A percentile compares a stretch with the other conserved stretches of the same genome.
phyloP scores from a whole-genome alignment of 2,329 filamentous ascomycete species.

The Alternaria postmessia region DNA sequence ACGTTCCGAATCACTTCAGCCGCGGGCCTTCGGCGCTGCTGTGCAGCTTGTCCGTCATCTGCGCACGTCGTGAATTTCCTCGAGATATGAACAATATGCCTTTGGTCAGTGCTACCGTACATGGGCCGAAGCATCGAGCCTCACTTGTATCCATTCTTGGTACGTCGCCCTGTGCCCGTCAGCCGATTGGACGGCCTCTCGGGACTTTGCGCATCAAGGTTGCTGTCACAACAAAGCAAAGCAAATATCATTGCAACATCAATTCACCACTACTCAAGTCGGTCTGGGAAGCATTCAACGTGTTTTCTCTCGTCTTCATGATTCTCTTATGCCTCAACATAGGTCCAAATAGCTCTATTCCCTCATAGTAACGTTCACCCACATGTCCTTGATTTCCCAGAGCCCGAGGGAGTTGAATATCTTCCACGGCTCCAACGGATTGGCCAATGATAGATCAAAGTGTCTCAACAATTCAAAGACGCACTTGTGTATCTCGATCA shows the following conservation, averaged over 20 bases:
- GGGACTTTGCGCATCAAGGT: not conserved
- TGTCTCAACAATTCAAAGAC: conserved; percentile 52
- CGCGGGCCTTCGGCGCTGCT: conserved; percentile 3
- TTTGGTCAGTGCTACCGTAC: conserved; percentile 3
- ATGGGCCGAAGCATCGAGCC: not conserved
- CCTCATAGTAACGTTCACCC: conserved; percentile 40
- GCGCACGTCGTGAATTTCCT: not conserved
- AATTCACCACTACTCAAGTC: not conserved
- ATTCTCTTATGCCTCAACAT: too few species aligned
- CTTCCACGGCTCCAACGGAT: conserved; percentile 43
- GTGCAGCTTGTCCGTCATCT: not conserved
- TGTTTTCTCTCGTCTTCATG: not conserved
- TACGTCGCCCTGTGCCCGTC: conserved; percentile 2
- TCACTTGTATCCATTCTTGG: not conserved
- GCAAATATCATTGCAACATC: not conserved
- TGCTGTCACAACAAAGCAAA: conserved; percentile 2
- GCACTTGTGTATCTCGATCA: conserved; percentile 51
- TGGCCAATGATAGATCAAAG: conserved; percentile 44
- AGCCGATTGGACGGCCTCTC: conserved; percentile 5
- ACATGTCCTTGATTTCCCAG: conserved; percentile 44
- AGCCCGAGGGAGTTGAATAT: conserved; percentile 38
- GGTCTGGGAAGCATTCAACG: not conserved
- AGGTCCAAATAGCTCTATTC: conserved; percentile 8
- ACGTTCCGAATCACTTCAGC: conserved; percentile 10
- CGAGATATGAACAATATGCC: not conserved